Evolutionary conservation across 768 basidiomycete species (phyloP), one percentile per base, ranked within the genome.

Genomic region (Tubosaeta sp.): DNA sequence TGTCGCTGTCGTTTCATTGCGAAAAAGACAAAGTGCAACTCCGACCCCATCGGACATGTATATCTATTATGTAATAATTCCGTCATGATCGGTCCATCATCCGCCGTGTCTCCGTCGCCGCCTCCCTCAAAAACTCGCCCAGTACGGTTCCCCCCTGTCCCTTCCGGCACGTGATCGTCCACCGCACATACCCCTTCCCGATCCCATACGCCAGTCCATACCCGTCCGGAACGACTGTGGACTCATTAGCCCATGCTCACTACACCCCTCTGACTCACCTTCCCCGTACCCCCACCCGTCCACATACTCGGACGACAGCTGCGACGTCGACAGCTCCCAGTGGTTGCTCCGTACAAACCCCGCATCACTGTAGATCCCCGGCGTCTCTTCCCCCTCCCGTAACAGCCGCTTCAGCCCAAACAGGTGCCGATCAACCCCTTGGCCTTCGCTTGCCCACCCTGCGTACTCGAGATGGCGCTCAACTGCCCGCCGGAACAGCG

Each of bases 281-380:
- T 95, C 91, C 8, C 94, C 93, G 65, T 97, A 97, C 13, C 95
- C 97, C 95, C 95, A 98, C 19, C 93, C 93, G 60, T 95, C 91
- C 32, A 99, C 74, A 68, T 79, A 94, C 46, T 76, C 76, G 41
- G 83, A 86, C 46, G 85, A 86, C 52, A 98, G 73, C 70, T 97
- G 91, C 56, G 85, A 88, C 17, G 97, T 99, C 37, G 86, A 90
- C 59, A 98, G 73, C 70, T 95, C 89, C 97, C 97, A 99, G 68
- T 95, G 89, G 55, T 68, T 82, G 41, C 86, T 88, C 66, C 76
- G 77, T 7, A 74, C 61, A 63, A 78, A 95, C 8, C 86, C 83
- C 48, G 72, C 70, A 62, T 97, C 93, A 44, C 64, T 77, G 74
- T 91, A 95, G 3, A 97, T 74, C 55, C 70, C 81, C 1, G 91